phyloP scores from a whole-genome alignment of 192 early-diverging fungal species.

The Allomyces javanicus region DNA sequence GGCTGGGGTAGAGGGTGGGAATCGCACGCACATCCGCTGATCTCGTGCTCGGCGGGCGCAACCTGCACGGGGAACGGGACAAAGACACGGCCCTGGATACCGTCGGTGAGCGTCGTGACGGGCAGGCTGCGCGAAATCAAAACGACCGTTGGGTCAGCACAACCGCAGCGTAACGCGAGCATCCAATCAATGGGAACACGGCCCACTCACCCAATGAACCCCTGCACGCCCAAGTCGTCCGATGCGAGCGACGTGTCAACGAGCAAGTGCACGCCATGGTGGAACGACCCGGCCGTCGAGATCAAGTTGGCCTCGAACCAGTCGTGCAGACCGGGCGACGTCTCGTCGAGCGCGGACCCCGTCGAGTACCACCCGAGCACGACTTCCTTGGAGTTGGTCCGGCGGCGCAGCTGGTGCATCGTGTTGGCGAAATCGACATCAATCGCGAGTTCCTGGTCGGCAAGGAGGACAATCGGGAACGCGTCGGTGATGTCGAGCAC shows the following conservation, averaged over 20 bases:
- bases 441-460: constrained; percentile 39
- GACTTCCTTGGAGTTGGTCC: constrained; percentile 70
- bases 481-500: constrained; percentile 76
- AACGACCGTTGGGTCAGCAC: too few species aligned
- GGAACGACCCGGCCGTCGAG: constrained; percentile 47
- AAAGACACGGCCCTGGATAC: neutral
- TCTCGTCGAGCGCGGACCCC: constrained; percentile 40
- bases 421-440: constrained; percentile 75
- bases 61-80: neutral
- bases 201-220: constrained; percentile 31
- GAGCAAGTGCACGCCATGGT: constrained; percentile 62
- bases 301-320: constrained; percentile 32
- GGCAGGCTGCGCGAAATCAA: neutral
- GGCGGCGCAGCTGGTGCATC: constrained; percentile 75
- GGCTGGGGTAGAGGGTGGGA: neutral
- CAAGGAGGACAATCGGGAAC: constrained; percentile 49
- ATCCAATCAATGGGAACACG: too few species aligned
- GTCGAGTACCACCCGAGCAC: constrained; percentile 90
- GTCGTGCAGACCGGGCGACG: constrained; percentile 55
- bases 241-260: constrained; percentile 64
- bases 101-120: neutral
- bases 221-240: constrained; percentile 50
- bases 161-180: too few species aligned
- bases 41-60: neutral
- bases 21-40: neutral